Base-by-base conservation (phyloP, 2,329 filamentous ascomycete genomes). In the Stylonectria norvegica region DNA sequence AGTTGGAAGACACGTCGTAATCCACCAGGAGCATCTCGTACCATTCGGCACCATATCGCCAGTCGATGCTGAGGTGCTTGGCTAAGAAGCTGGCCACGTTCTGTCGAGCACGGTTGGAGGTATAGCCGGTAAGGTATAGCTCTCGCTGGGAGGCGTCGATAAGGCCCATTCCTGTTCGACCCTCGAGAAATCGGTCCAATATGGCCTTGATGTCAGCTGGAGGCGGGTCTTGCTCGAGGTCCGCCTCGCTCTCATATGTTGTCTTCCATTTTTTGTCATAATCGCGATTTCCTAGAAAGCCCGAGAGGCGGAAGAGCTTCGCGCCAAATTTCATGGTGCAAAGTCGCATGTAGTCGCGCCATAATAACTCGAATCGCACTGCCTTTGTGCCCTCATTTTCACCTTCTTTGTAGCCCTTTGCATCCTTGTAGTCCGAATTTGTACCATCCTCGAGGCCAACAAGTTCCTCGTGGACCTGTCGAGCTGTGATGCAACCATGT, bases 11-110 rank as follows among this genome's bases (percentile, higher is more conserved):
- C 0, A 85, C 74, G 51, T 91, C 86, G 58, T 90, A 89, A 58
- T 93, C 87, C 20, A 83, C 70, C 3, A 90, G 71, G 56, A 85
- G 68, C 57, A 75, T 78, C 59, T 91, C 86, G 56, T 90, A 91
- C 84, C 85, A 91, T 59, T 90, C 86, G 0, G 86, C 87, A 0
- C 86, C 87, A 11, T 86, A 73, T 0, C 85, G 77, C 87, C 87
- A 93, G 61, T 91, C 86, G 16, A 91, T 80, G 1, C 74, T 73
- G 3, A 90, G 68, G 45, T 88, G 84, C 50, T 87, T 88, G 0
- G 84, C 65, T 1, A 90, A 67, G 58, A 87, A 91, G 12, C 74
- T 83, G 0, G 85, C 86, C 1, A 88, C 83, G 39, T 90, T 89
- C 60, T 90, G 85, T 3, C 86, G 70, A 0, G 85, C 81, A 11